These are phyloP conservation scores for Sarocladiaceae sp. DNA, from an alignment of 2,329 filamentous ascomycete genomes.

Conservation along the genomic window DNA sequence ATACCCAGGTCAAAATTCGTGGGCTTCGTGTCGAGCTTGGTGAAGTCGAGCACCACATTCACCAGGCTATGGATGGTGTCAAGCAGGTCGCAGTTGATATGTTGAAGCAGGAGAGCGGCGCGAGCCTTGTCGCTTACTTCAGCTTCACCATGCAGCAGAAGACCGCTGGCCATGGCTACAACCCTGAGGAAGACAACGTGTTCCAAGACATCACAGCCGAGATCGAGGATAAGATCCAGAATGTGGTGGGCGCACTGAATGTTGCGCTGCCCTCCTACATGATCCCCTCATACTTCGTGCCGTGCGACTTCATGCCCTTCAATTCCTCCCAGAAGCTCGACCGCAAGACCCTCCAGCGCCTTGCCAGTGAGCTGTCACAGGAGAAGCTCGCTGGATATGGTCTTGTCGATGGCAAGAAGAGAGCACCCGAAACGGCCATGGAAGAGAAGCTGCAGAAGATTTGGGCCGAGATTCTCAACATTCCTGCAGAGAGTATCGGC, in stretches of 20 bases:
- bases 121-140: slow-evolving; percentile 2
- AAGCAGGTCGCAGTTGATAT: slow-evolving; percentile 8
- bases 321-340: slow-evolving; percentile 16
- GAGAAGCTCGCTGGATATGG: too few relatives aligned
- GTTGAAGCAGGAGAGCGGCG: neutral
- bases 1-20: slow-evolving; percentile 10
- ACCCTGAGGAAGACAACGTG: slow-evolving; percentile 6
- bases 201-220: slow-evolving; percentile 11
- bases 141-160: neutral
- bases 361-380: too few relatives aligned
- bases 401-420: too few relatives aligned
- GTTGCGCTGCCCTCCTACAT: slow-evolving; percentile 15
- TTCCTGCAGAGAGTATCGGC: slow-evolving; percentile 8
- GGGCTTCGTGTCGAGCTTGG: slow-evolving; percentile 8
- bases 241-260: slow-evolving; percentile 11
- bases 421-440: too few relatives aligned
- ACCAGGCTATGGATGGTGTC: neutral
- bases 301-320: slow-evolving; percentile 15
- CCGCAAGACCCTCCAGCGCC: too few relatives aligned
- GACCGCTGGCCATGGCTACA: neutral
- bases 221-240: slow-evolving; percentile 12
- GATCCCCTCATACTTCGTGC: slow-evolving; percentile 16
- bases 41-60: slow-evolving; percentile 8
- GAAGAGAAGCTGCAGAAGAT: too few relatives aligned
- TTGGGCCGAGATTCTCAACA: slow-evolving; percentile 8